Percentiles rank a stretch among this genome's conserved stretches.
Evolutionary conservation across 345 rosid genomes (phyloP).

Genomic region (Pseudoturritis turrita): DNA sequence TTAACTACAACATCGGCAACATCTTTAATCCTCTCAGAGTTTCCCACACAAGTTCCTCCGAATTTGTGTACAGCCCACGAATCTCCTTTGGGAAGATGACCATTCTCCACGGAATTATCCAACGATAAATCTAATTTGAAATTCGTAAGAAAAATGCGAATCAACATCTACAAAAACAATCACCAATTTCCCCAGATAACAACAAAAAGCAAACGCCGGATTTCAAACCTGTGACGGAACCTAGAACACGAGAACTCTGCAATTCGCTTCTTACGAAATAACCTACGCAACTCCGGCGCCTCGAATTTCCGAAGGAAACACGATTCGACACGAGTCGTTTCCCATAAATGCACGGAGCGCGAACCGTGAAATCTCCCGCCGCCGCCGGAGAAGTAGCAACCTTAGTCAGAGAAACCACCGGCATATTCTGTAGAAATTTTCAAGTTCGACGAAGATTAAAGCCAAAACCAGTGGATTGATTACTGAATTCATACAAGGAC

Average conservation of each 20-base stretch:
- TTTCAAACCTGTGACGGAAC: constrained; percentile 55
- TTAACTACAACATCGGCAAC: constrained; percentile 62
- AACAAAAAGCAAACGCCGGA: neutral
- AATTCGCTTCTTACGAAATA: constrained; percentile 35
- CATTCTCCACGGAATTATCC: constrained; percentile 50
- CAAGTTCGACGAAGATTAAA: neutral
- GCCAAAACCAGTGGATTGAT: constrained; percentile 18
- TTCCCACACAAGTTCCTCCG: constrained; percentile 97
- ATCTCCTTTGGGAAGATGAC: constrained; percentile 57
- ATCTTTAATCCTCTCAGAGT: constrained; percentile 75
- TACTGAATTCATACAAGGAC: neutral
- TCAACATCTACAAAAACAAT: constrained; percentile 33
- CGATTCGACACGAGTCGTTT: constrained; percentile 26
- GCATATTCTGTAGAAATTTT: constrained; percentile 14
- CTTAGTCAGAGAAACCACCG: constrained; percentile 31
- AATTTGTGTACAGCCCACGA: constrained; percentile 91
- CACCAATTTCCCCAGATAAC: neutral
- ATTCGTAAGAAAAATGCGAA: neutral
- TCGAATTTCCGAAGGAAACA: constrained; percentile 13
- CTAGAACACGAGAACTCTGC: constrained; percentile 25
- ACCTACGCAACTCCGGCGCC: constrained; percentile 15
- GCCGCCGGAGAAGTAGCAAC: constrained; percentile 8
- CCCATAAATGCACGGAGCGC: constrained; percentile 13
- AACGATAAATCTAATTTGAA: constrained; percentile 39
- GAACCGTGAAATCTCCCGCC: constrained; percentile 20